phyloP scores from a whole-genome alignment of 305 asterid genomes.

The Fraxinus sp. region DNA sequence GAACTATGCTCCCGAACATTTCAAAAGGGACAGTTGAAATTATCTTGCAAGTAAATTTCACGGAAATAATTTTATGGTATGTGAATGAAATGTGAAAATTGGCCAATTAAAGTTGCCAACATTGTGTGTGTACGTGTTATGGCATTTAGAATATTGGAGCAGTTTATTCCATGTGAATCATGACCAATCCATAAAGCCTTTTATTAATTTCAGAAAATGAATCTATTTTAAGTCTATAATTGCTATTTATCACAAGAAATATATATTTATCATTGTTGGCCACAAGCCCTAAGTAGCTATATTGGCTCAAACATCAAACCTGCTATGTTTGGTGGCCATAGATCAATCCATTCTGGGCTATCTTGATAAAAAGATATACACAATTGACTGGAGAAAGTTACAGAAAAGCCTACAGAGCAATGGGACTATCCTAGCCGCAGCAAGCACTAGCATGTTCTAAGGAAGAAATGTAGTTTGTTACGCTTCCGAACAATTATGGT shows the following conservation, averaged over 20 bases:
- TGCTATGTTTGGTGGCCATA: not conserved
- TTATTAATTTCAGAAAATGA: not conserved
- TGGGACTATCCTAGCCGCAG: not conserved
- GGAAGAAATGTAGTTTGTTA: constrained; percentile 7
- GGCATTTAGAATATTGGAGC: not conserved
- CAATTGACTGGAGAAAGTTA: not conserved
- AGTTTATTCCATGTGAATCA: not conserved
- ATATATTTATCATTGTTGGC: not conserved
- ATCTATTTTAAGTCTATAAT: not conserved
- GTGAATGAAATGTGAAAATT: not conserved
- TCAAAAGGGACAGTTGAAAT: not conserved
- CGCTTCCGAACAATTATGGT: not conserved
- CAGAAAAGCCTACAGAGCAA: not conserved
- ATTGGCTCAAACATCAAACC: constrained; percentile 1
- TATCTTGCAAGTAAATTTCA: not conserved
- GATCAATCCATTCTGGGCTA: not conserved
- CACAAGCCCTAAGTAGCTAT: not conserved
- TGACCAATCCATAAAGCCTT: not conserved
- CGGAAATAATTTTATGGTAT: not conserved
- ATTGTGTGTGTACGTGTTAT: not conserved
- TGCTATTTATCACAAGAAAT: not conserved
- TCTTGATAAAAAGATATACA: constrained; percentile 10
- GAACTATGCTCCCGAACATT: not conserved
- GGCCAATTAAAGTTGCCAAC: not conserved
- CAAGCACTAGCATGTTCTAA: not conserved